A percentile compares a stretch with the other conserved stretches of the same genome.
Conservation (phyloP, 805 yeast species). For the Myxozyma lipomycoides region DNA sequence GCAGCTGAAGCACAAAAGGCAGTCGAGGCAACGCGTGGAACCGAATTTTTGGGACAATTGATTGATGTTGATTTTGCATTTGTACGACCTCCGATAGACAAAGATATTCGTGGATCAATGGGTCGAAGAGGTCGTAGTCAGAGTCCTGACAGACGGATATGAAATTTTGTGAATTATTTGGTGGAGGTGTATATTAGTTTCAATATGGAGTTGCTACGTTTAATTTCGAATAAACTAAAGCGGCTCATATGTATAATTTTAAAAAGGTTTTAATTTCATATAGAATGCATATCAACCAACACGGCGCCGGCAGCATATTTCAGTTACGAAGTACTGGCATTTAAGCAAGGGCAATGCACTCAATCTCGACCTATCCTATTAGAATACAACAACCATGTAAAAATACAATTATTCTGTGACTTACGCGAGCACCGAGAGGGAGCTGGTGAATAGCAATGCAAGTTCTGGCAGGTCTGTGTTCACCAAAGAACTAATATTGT, state of each 20-base stretch:
- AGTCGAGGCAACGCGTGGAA: slow-evolving; percentile 34
- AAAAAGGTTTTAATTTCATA: background rate
- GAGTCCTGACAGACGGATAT: slow-evolving; percentile 16
- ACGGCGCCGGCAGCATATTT: too few species aligned
- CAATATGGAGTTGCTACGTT: too few species aligned
- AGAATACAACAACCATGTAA: too few species aligned
- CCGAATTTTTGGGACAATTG: slow-evolving; percentile 37
- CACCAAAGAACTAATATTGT: slow-evolving; percentile 55
- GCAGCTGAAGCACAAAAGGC: slow-evolving; percentile 40
- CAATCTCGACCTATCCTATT: slow-evolving; percentile 62
- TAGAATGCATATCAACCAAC: background rate
- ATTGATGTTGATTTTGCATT: slow-evolving; percentile 42
- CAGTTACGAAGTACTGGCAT: background rate
- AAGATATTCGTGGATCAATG: slow-evolving; percentile 8
- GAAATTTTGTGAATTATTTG: background rate
- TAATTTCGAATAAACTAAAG: too few species aligned
- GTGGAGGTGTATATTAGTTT: background rate
- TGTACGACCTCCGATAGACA: slow-evolving; percentile 32
- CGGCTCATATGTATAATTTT: too few species aligned
- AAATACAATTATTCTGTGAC: slow-evolving; percentile 15
- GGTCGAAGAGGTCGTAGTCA: slow-evolving; percentile 25
- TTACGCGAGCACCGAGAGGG: slow-evolving; percentile 74
- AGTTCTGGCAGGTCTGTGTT: slow-evolving; percentile 92
- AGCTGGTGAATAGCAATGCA: slow-evolving; percentile 92
- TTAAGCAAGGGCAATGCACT: slow-evolving; percentile 77